Base-by-base conservation (phyloP, 345 rosid species). In the Diplotaxis tenuifolia region DNA sequence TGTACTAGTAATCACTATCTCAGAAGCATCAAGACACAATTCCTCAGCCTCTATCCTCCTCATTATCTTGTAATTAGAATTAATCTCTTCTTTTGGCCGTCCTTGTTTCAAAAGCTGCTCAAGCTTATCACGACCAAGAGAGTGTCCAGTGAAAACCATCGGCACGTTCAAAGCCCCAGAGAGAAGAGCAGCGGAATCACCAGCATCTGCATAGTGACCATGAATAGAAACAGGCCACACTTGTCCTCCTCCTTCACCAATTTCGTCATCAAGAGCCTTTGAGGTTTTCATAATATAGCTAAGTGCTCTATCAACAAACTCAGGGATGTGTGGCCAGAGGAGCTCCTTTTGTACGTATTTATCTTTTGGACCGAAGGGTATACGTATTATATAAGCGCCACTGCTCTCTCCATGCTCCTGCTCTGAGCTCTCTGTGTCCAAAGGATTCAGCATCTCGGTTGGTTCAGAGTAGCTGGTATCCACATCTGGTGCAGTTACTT, bases 171-270 rank as follows among this genome's bases (percentile, higher is more conserved):
- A 67, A 76, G 90, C 92, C 10, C 96, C 96, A 60, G 96, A 88
- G 29, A 90, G 71, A 79, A 88, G 94, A 70, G 93, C 88, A 16
- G 87, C 86, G 40, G 94, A 84, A 61, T 90, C 86, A 31, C 94
- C 96, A 14, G 94, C 92, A 83, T 90, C 96, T 54, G 93, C 92
- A 77, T 86, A 90, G 78, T 90, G 96, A 9, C 96, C 96, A 38
- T 90, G 96, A 67, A 88, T 84, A 36, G 92, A 86, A 73, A 84
- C 86, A 5, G 90, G 96, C 96, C 96, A 90, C 61, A 88, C 68
- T 38, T 87, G 71, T 58, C 85, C 90, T 14, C 75, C 75, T 54
- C 85, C 90, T 11, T 74, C 75, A 72, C 84, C 83, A 72, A 83
- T 77, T 78, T 88, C 85, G 52, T 88, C 94, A 58, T 88, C 88